A percentile compares a stretch with the other conserved stretches of the same genome.
phyloP scores from a whole-genome alignment of 2,329 filamentous ascomycete genomes.

The Ilyonectria mors-panacis region DNA sequence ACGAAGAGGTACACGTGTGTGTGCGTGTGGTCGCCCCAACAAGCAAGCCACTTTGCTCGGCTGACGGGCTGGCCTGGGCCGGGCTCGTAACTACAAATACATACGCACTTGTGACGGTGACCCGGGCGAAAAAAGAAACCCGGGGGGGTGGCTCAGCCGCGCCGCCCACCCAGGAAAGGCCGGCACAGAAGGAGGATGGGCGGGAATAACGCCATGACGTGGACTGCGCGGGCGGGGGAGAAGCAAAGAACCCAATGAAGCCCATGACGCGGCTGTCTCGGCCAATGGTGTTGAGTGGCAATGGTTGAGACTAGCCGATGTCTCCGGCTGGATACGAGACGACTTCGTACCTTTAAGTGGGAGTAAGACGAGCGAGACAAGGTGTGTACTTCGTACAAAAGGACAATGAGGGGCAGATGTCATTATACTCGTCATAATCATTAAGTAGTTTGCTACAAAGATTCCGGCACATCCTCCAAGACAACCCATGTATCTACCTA shows the following conservation, averaged over 20 bases:
- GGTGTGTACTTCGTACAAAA: not conserved
- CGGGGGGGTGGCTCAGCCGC: not conserved
- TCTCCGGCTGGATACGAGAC: conserved; percentile 27
- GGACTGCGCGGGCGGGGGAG: not conserved
- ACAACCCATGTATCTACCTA: not conserved
- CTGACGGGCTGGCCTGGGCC: conserved; percentile 12
- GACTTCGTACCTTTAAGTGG: conserved; percentile 7
- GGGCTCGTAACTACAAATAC: conserved; percentile 10
- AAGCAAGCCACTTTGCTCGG: conserved; percentile 25
- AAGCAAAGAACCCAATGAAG: conserved; percentile 8
- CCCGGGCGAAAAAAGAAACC: not conserved
- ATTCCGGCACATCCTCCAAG: not conserved
- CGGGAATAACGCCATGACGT: conserved; percentile 10
- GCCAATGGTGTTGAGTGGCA: conserved; percentile 13
- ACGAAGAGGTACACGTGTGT: conserved; percentile 13
- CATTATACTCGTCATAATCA: no score
- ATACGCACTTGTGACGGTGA: not conserved
- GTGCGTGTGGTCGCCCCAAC: conserved; percentile 3
- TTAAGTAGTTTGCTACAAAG: not conserved
- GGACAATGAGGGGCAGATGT: not conserved
- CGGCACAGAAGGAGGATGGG: not conserved
- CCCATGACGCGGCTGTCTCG: conserved; percentile 20
- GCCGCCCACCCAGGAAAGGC: not conserved
- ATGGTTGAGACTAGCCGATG: conserved; percentile 18
- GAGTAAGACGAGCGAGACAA: not conserved